Percentiles rank a stretch among this genome's conserved stretches.
Conservation (phyloP, 208 protist genomes). For the Angomonas ambiguus region DNA sequence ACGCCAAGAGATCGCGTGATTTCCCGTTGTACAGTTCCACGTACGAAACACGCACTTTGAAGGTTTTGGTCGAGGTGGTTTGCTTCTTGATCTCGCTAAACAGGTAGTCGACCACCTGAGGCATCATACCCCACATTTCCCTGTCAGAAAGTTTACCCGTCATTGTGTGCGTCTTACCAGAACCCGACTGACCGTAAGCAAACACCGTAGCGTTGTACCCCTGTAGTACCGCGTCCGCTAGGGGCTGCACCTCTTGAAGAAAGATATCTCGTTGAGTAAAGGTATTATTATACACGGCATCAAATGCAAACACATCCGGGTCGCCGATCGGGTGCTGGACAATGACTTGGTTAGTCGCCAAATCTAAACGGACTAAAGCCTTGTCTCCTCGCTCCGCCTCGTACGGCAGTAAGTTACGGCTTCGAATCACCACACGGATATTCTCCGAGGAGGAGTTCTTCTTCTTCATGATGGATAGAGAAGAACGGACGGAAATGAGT, state of each 20-base stretch:
- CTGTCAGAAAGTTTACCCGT: conserved; percentile 73
- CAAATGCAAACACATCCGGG: conserved; percentile 82
- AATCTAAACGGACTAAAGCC: conserved; percentile 76
- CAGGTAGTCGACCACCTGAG: conserved; percentile 81
- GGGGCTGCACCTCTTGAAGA: conserved; percentile 81
- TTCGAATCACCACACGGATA: conserved; percentile 88
- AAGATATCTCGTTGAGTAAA: conserved; percentile 91
- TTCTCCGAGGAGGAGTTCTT: conserved; percentile 77
- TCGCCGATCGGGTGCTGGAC: conserved; percentile 85
- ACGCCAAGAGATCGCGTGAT: conserved; percentile 73
- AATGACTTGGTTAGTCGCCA: conserved; percentile 83
- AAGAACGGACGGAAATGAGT: conserved; percentile 11
- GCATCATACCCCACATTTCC: conserved; percentile 90
- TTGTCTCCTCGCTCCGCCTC: conserved; percentile 87
- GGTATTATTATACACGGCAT: conserved; percentile 91
- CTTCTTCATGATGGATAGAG: conserved; percentile 49
- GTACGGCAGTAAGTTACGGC: conserved; percentile 71
- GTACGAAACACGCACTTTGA: conserved; percentile 86
- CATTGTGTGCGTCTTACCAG: conserved; percentile 92
- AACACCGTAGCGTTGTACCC: conserved; percentile 92
- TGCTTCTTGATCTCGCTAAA: conserved; percentile 86
- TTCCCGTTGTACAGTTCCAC: conserved; percentile 92
- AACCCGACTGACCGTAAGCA: conserved; percentile 90
- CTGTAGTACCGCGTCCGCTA: conserved; percentile 84
- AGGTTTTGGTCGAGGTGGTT: conserved; percentile 76